Evolutionary conservation across 1,139 yeast genomes (phyloP).

Genomic region (Sugiyamaella paludigena): DNA sequence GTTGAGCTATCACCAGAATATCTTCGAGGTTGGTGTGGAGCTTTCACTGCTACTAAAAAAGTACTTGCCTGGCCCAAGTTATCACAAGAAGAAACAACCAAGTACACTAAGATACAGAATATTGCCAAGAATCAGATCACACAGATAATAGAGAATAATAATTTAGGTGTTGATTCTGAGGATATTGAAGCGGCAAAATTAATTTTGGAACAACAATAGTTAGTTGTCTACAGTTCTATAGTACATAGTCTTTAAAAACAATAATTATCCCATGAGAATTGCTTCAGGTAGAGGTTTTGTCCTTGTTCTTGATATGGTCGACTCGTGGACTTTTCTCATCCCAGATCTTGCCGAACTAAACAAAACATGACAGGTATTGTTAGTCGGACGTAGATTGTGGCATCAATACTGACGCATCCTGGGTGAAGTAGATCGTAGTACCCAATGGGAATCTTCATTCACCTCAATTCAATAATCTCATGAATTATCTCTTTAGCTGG

Average conservation of each 20-base stretch:
- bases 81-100: constrained; percentile 22
- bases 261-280: not conserved
- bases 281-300: too few species aligned
- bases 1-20: constrained; percentile 73
- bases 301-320: too few species aligned
- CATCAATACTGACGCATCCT: too few species aligned
- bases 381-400: too few species aligned
- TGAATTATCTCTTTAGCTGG: constrained; percentile 42
- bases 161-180: constrained; percentile 34
- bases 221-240: not conserved
- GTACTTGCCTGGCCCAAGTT: constrained; percentile 29
- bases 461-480: constrained; percentile 16
- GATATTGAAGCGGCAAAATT: constrained; percentile 38
- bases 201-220: constrained; percentile 18
- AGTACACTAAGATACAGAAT: constrained; percentile 32
- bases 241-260: not conserved
- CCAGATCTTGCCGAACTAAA: too few species aligned
- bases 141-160: not conserved
- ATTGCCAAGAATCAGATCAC: constrained; percentile 41
- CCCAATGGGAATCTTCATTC: too few species aligned
- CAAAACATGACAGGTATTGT: too few species aligned
- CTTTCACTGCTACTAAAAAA: constrained; percentile 45
- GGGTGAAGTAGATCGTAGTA: too few species aligned
- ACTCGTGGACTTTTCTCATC: too few species aligned
- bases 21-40: constrained; percentile 75